phyloP scores from a whole-genome alignment of 768 basidiomycete genomes.

The Kwoniella sp. region DNA sequence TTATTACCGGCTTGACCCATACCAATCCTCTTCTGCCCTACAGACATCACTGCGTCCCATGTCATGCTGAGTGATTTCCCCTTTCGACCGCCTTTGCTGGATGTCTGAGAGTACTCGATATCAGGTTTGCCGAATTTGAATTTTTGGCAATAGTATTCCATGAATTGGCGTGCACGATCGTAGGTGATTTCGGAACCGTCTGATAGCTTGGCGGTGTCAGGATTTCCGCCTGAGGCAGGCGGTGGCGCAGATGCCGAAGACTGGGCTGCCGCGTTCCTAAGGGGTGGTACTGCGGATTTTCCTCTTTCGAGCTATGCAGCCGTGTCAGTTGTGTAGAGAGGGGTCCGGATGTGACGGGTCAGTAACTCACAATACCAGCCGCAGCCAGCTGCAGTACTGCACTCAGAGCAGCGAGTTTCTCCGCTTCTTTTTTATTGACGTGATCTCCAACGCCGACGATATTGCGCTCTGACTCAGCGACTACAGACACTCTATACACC shows the following conservation, averaged over 20 bases:
- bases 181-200: constrained; percentile 69
- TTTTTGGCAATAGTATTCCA: constrained; percentile 89
- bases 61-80: constrained; percentile 7
- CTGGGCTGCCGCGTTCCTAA: constrained; percentile 3
- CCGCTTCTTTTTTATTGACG: constrained; percentile 65
- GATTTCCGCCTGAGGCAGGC: constrained; percentile 3
- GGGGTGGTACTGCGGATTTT: constrained; percentile 15
- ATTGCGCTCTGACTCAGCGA: constrained; percentile 37
- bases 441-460: constrained; percentile 69
- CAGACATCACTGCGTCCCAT: constrained; percentile 49
- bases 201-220: constrained; percentile 60
- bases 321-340: background rate
- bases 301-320: constrained; percentile 24
- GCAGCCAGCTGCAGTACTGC: constrained; percentile 71
- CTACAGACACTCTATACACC: constrained; percentile 59
- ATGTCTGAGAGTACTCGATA: constrained; percentile 61
- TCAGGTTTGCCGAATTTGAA: constrained; percentile 76
- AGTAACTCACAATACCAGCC: constrained; percentile 65
- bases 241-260: background rate
- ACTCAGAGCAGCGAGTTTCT: constrained; percentile 74
- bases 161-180: constrained; percentile 80
- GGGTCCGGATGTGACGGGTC: background rate
- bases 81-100: constrained; percentile 27
- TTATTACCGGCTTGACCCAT: constrained; percentile 71
- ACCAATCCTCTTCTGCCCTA: constrained; percentile 78